These are phyloP conservation scores for Chloropicon primus DNA, from an alignment of 139 green algal genomes.

Conservation along the genomic window DNA sequence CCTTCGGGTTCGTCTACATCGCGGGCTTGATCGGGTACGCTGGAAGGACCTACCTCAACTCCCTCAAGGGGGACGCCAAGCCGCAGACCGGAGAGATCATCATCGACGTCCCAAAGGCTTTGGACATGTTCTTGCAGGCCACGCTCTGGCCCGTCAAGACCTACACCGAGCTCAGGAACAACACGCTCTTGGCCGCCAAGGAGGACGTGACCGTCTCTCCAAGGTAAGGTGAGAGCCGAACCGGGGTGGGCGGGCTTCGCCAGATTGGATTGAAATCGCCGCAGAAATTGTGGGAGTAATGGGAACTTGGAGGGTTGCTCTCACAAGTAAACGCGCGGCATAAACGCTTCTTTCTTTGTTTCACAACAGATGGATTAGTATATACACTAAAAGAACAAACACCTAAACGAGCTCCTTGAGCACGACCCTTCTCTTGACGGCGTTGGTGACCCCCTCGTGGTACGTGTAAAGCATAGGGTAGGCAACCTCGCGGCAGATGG, in stretches of 20 bases:
- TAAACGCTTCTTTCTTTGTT: no score
- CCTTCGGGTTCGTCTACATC: conserved; percentile 94
- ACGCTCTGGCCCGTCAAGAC: conserved; percentile 63
- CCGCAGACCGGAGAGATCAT: conserved; percentile 94
- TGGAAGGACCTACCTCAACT: conserved; percentile 78
- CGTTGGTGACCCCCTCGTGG: conserved; percentile 88
- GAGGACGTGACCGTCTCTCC: conserved; percentile 89
- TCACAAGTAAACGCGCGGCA: no score
- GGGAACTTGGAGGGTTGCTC: no score
- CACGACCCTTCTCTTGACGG: conserved; percentile 64
- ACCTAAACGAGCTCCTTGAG: conserved; percentile 57
- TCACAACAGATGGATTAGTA: not conserved
- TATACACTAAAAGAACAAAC: not conserved
- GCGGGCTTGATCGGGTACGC: conserved; percentile 92
- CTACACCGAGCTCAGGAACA: conserved; percentile 53
- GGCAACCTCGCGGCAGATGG: not conserved
- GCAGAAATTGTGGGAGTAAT: no score
- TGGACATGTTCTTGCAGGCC: conserved; percentile 49
- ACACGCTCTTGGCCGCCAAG: conserved; percentile 42
- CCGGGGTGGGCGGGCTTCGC: not conserved
- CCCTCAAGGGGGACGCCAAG: conserved; percentile 42
- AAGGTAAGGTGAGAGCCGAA: conserved; percentile 35
- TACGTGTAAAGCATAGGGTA: conserved; percentile 61
- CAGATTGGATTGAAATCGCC: no score
- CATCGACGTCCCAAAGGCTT: conserved; percentile 83